Evolutionary conservation across 1,284 basidiomycete genomes (phyloP).

Genomic region (Sanguinoderma infundibulare): DNA sequence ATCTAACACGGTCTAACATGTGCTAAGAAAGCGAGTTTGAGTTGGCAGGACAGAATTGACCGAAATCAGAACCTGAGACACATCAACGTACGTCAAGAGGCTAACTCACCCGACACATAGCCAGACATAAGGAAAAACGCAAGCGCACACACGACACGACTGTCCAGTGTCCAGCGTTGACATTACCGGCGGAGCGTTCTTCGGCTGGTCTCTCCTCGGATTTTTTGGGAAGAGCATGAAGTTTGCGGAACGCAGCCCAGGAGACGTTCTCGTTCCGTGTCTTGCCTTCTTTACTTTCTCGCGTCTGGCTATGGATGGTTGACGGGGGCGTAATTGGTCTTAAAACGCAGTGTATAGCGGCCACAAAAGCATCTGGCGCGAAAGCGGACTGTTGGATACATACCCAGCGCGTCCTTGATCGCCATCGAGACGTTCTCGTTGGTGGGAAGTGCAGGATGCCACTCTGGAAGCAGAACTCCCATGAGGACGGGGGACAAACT

Average conservation of each 20-base stretch:
- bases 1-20: slow-evolving; percentile 38
- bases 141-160: slow-evolving; percentile 37
- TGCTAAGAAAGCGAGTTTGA: too few species aligned
- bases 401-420: not conserved
- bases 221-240: slow-evolving; percentile 29
- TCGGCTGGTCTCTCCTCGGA: slow-evolving; percentile 15
- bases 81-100: not conserved
- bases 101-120: slow-evolving; percentile 36
- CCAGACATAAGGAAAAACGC: slow-evolving; percentile 38
- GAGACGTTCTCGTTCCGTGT: slow-evolving; percentile 13
- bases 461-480: not conserved
- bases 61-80: not conserved
- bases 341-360: not conserved
- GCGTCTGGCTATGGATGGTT: not conserved
- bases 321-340: not conserved
- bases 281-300: too few species aligned
- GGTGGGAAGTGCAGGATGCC: not conserved
- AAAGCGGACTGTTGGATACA: not conserved
- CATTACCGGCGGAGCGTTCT: slow-evolving; percentile 7
- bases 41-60: too few species aligned
- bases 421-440: too few species aligned
- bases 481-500: not conserved
- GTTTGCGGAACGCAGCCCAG: slow-evolving; percentile 32
- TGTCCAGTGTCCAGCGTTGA: slow-evolving; percentile 30
- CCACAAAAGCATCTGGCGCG: not conserved